Base-by-base conservation (phyloP, 129 eudicot species). In the Saposhnikovia divaricata region DNA sequence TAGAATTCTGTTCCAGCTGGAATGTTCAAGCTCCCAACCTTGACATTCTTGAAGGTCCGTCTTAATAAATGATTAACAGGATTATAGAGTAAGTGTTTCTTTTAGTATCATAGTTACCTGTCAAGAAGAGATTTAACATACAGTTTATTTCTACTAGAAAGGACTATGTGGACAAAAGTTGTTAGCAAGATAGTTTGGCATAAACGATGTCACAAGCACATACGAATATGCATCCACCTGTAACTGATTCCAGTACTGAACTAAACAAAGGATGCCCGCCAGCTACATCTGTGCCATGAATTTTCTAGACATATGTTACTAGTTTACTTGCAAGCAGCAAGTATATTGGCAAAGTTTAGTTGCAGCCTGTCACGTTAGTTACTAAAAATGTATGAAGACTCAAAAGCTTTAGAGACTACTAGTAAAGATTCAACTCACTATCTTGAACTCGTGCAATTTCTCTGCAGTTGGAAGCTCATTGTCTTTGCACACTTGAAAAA, bases 1-100 rank as follows among this genome's bases (percentile, higher is more conserved):
- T 83, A 85, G 85, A 88, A 75, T 21, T 88, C 85, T 37, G 89
- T 88, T 6, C 80, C 76, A 27, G 87, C 87, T 9, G 91, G 91
- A 51, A 88, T 21, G 42, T 81, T 78, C n/a, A 85, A 76, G 77
- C 43, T n/a, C 42, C 89, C 87, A 19, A 78, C 21, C 47, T 77
- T 82, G 4, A 77, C 48, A 23, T 53, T 40, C 48, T 72, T 53
- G 0, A 48, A 43, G 14, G 78, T 77, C 61, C 38, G 61, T 51
- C 85, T 31, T 19, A 70, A 70, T 6, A 37, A 12, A 5, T 45
- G 46, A 70, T 9, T 34, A 37, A 70, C 38, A 9, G 70, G 70
- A 63, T 25, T 25, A 11, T 63, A 63, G 39, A 65, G 72, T 65
- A 28, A 65, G 72, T 65, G 72, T 65, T 65, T 65, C 72, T 25